Evolutionary conservation across 345 rosid genomes (phyloP), one percentile per base, ranked within the genome.

Genomic region (Pistacia atlantica): DNA sequence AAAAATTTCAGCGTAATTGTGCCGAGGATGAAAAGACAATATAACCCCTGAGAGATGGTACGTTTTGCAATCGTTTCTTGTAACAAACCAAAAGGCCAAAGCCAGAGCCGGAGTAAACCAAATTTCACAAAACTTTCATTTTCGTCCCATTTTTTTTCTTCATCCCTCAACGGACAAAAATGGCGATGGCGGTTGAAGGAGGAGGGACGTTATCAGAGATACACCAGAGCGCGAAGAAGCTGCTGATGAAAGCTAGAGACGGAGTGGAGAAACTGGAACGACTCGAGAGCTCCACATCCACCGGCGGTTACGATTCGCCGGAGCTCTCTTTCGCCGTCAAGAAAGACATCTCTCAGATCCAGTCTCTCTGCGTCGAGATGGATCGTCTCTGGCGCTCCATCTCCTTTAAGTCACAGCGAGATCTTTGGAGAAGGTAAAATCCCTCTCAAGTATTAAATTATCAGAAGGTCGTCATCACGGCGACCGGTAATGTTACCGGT

Each of bases 241-340:
- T 83, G 33, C 84, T 96, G 2, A 76, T 92, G 65, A 88, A 87
- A 70, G 89, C 98, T 18, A 83, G 97, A 33, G 97, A 90, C 70
- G 97, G 97, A 67, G 87, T 96, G 77, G 98, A 96, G 84, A 89
- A 86, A 70, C 79, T 95, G 18, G 99, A 95, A 89, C 85, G 95
- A 77, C 87, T 92, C 33, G 97, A 90, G 69, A 78, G 84, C 83
- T 85, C 91, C 60, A 81, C 92, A 46, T 75, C 92, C 12, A 80
- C 51, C 51, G 86, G 90, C 25, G 55, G 55, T 14, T 51, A 51
- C 17, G 55, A 51, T 51, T 51, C 55, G 17, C 55, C 55, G 55
- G 55, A 51, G 17, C 93, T 96, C 8, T 81, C 92, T 9, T 87
- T 83, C 73, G 83, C 93, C 69, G 85, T 93, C 55, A 90, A 91